Conservation (phyloP, 805 yeast genomes). For the Candida mattraensis region DNA sequence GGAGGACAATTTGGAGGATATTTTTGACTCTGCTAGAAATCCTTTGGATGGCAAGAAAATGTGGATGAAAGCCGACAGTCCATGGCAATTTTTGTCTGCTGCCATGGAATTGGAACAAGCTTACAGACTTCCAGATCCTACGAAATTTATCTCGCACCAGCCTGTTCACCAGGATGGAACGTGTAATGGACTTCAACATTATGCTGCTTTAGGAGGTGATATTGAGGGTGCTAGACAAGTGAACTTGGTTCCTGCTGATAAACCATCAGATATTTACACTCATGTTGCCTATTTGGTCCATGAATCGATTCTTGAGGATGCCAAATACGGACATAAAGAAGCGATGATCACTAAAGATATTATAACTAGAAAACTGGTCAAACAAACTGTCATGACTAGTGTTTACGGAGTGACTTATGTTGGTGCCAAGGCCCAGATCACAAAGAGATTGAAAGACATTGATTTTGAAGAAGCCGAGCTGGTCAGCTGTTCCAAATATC, state of each 20-base stretch:
- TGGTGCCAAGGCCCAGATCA: slow-evolving; percentile 90
- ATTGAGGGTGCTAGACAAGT: slow-evolving; percentile 80
- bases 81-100: slow-evolving; percentile 78
- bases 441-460: slow-evolving; percentile 66
- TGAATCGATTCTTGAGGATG: slow-evolving; percentile 52
- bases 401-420: slow-evolving; percentile 95
- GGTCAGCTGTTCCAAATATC: slow-evolving; percentile 50
- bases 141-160: slow-evolving; percentile 62
- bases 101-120: slow-evolving; percentile 69
- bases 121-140: slow-evolving; percentile 59
- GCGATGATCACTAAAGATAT: slow-evolving; percentile 60
- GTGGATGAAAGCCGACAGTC: slow-evolving; percentile 78
- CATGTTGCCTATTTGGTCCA: slow-evolving; percentile 68
- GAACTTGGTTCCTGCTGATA: slow-evolving; percentile 65
- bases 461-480: slow-evolving; percentile 43
- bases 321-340: slow-evolving; percentile 49
- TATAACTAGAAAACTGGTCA: slow-evolving; percentile 83
- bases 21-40: slow-evolving; percentile 57
- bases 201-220: slow-evolving; percentile 87
- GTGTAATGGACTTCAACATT: slow-evolving; percentile 83
- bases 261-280: slow-evolving; percentile 76
- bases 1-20: slow-evolving; percentile 54
- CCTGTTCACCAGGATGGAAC: slow-evolving; percentile 89
- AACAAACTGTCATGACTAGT: slow-evolving; percentile 97
- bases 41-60: slow-evolving; percentile 59